Evolutionary conservation across 2,329 filamentous ascomycete species (phyloP).

Genomic region (Dactylonectria estremocensis): DNA sequence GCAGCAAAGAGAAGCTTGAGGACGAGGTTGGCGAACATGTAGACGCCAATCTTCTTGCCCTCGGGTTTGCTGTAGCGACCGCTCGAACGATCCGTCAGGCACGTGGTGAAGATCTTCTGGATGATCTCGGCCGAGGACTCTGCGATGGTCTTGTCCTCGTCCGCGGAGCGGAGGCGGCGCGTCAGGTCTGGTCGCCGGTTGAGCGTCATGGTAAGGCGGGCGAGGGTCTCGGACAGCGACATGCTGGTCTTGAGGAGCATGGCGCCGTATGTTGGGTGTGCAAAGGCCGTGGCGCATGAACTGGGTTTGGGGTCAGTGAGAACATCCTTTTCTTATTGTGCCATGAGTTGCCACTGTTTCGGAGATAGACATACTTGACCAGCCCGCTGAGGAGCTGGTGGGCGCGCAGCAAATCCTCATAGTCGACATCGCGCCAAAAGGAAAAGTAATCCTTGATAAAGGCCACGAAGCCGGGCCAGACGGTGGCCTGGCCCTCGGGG

Average conservation of each 20-base stretch:
- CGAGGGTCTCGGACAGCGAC: conserved; percentile 84
- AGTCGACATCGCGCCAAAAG: conserved; percentile 86
- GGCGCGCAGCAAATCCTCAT: conserved; percentile 80
- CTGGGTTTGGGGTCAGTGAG: conserved; percentile 58
- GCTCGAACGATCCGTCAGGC: conserved; percentile 84
- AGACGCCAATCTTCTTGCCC: conserved; percentile 90
- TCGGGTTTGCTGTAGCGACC: conserved; percentile 78
- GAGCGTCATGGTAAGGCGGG: conserved; percentile 86
- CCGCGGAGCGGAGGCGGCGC: conserved; percentile 73
- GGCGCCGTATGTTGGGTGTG: conserved; percentile 83
- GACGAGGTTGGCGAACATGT: conserved; percentile 92
- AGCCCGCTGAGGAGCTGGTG: conserved; percentile 82
- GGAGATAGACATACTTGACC: conserved; percentile 75
- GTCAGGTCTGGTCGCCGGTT: conserved; percentile 86
- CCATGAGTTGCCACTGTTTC: not conserved
- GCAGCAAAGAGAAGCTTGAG: conserved; percentile 90
- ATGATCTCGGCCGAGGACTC: conserved; percentile 92
- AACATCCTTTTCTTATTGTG: not conserved
- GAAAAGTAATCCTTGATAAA: conserved; percentile 87
- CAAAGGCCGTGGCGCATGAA: conserved; percentile 86
- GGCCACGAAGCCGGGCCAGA: conserved; percentile 82
- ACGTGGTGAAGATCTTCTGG: conserved; percentile 91
- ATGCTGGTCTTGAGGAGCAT: conserved; percentile 89
- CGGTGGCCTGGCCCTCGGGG: conserved; percentile 73
- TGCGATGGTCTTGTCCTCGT: conserved; percentile 81